Percentiles rank a stretch among this genome's conserved stretches.
phyloP scores from a whole-genome alignment of 768 basidiomycete species.

The Pholiota molesta region DNA sequence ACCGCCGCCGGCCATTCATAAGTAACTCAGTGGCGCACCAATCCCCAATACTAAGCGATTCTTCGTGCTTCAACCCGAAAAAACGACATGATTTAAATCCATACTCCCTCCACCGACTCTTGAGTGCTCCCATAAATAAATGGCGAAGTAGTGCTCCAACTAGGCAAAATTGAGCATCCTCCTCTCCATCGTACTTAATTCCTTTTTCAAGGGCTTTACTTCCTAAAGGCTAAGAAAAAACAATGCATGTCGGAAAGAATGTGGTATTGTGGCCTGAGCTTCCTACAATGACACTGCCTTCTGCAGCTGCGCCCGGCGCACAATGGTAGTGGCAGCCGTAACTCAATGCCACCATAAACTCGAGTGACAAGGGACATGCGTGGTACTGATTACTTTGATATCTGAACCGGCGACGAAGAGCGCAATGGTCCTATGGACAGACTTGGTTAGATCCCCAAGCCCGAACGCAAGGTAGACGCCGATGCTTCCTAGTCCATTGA shows the following conservation, averaged over 20 bases:
- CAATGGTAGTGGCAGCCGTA: too few species aligned
- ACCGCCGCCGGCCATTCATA: too few species aligned
- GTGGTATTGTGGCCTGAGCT: constrained; percentile 16
- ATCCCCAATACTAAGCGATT: too few species aligned
- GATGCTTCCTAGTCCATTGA: constrained; percentile 37
- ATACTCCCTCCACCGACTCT: too few species aligned
- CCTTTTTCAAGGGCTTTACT: constrained; percentile 29
- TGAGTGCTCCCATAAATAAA: background rate
- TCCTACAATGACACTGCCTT: background rate
- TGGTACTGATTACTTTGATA: constrained; percentile 29
- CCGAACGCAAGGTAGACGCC: constrained; percentile 29
- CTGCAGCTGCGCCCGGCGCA: background rate
- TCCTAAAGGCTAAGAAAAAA: constrained; percentile 29
- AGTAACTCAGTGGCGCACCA: too few species aligned
- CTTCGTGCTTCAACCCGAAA: too few species aligned
- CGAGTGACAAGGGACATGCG: constrained; percentile 33
- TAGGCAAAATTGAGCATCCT: background rate
- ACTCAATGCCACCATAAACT: constrained; percentile 25
- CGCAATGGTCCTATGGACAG: constrained; percentile 46
- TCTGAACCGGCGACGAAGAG: constrained; percentile 39
- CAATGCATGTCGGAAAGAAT: constrained; percentile 19
- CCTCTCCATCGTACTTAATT: constrained; percentile 36
- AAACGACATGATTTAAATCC: too few species aligned
- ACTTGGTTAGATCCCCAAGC: constrained; percentile 38
- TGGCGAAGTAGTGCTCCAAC: background rate